Conservation (phyloP, 2,329 filamentous ascomycete genomes). For the Penicillium brasilianum region DNA sequence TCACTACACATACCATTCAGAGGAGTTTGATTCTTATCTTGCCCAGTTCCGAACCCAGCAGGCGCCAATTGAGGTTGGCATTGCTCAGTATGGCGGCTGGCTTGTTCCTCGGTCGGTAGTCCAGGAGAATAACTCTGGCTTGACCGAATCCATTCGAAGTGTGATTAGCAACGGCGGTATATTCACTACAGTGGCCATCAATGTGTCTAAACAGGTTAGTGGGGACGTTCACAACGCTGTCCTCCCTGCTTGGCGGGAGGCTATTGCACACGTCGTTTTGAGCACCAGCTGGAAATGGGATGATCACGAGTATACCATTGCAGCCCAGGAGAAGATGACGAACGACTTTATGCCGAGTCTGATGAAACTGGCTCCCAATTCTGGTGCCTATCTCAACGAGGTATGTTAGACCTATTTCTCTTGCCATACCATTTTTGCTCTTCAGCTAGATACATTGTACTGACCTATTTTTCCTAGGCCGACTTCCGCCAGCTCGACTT, state of each 20-base stretch:
- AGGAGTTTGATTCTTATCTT: constrained; percentile 14
- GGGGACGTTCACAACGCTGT: constrained; percentile 16
- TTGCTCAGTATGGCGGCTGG: constrained; percentile 16
- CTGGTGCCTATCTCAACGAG: constrained; percentile 18
- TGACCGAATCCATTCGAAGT: constrained; percentile 10
- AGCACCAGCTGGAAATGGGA: constrained; percentile 17
- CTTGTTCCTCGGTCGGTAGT: constrained; percentile 13
- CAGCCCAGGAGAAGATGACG: constrained; percentile 11
- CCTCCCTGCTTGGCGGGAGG: constrained; percentile 10
- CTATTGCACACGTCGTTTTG: constrained; percentile 11
- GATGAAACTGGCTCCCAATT: constrained; percentile 7
- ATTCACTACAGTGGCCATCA: constrained; percentile 10
- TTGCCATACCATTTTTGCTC: background rate
- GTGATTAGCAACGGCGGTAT: constrained; percentile 4
- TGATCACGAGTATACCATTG: constrained; percentile 9
- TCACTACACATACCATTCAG: constrained; percentile 7
- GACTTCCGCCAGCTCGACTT: constrained; percentile 15
- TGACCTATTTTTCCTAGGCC: constrained; percentile 6
- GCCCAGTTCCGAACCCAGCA: constrained; percentile 16
- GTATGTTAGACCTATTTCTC: background rate
- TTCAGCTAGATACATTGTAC: background rate
- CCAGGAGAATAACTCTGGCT: background rate
- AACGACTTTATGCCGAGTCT: constrained; percentile 7
- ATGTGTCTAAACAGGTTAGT: constrained; percentile 7
- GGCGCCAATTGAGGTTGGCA: constrained; percentile 1